phyloP scores from a whole-genome alignment of 2,329 filamentous ascomycete species.

The Claviceps monticola region DNA sequence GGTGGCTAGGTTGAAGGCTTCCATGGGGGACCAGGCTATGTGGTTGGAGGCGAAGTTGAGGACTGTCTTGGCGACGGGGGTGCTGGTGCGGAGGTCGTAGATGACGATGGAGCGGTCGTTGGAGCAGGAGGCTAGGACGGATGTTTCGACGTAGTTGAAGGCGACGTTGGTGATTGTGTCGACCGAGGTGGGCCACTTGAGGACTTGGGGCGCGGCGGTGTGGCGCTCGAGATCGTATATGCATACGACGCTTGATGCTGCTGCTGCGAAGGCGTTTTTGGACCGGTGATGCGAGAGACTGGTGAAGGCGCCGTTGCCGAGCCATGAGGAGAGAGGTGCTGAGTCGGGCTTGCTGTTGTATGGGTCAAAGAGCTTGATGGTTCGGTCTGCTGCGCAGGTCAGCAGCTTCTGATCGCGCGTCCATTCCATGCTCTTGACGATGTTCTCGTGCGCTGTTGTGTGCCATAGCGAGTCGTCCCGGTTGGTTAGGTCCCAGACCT shows the following conservation, averaged over 20 bases:
- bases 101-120: slow-evolving; percentile 78
- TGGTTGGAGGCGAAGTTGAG: slow-evolving; percentile 74
- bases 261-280: slow-evolving; percentile 68
- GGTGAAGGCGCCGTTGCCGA: slow-evolving; percentile 73
- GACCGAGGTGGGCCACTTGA: slow-evolving; percentile 75
- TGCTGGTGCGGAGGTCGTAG: slow-evolving; percentile 81
- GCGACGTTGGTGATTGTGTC: slow-evolving; percentile 82
- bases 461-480: slow-evolving; percentile 58
- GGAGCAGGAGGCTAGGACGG: slow-evolving; percentile 71
- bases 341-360: slow-evolving; percentile 57
- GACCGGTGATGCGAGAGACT: slow-evolving; percentile 71
- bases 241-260: slow-evolving; percentile 61
- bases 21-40: slow-evolving; percentile 90
- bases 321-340: slow-evolving; percentile 69
- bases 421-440: slow-evolving; percentile 86
- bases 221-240: slow-evolving; percentile 80
- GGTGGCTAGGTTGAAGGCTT: slow-evolving; percentile 87
- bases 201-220: slow-evolving; percentile 65
- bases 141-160: slow-evolving; percentile 92
- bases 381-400: slow-evolving; percentile 74
- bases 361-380: slow-evolving; percentile 84
- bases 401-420: slow-evolving; percentile 73
- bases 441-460: slow-evolving; percentile 75
- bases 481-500: slow-evolving; percentile 72
- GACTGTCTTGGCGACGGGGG: slow-evolving; percentile 66